A percentile compares a stretch with the other conserved stretches of the same genome.
These are phyloP conservation scores for Harringtonia lauricola DNA, from an alignment of 2,329 filamentous ascomycete species.

Conservation along the genomic window DNA sequence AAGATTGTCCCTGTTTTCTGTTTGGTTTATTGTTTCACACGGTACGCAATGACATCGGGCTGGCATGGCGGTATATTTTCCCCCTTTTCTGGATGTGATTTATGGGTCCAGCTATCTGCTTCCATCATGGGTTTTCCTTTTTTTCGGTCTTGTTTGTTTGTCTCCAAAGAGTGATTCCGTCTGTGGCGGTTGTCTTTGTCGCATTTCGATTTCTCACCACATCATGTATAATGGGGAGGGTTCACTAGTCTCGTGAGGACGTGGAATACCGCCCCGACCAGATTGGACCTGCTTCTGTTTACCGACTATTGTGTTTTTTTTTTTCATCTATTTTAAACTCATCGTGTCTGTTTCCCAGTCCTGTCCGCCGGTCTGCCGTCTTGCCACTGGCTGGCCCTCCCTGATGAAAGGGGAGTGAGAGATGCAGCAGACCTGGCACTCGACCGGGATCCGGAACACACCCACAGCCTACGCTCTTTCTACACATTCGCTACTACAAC, in stretches of 20 bases:
- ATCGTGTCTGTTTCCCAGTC: slow-evolving; percentile 14
- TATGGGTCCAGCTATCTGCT: not conserved
- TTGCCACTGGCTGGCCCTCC: not conserved
- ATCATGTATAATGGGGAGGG: slow-evolving; percentile 2
- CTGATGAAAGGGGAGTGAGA: slow-evolving; percentile 8
- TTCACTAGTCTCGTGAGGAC: slow-evolving; percentile 8
- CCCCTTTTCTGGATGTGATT: not conserved
- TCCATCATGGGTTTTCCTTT: not conserved
- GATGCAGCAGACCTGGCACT: not conserved
- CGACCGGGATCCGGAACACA: not conserved
- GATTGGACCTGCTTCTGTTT: slow-evolving; percentile 11
- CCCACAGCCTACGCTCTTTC: not conserved
- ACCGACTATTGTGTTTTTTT: slow-evolving; percentile 15
- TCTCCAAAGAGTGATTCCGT: too few relatives aligned
- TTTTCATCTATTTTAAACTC: slow-evolving; percentile 12
- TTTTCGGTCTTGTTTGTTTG: slow-evolving; percentile 1
- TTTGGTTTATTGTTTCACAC: not conserved
- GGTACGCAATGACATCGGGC: too few relatives aligned
- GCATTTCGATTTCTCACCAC: slow-evolving; percentile 2
- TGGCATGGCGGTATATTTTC: not conserved
- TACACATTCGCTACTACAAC: not conserved
- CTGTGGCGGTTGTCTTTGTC: not conserved
- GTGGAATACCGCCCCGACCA: slow-evolving; percentile 8
- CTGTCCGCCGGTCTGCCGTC: slow-evolving; percentile 5
- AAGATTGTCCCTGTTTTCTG: slow-evolving; percentile 7